Evolutionary conservation across 306 rosid species (phyloP).

Genomic region (Potentilla sterilis): DNA sequence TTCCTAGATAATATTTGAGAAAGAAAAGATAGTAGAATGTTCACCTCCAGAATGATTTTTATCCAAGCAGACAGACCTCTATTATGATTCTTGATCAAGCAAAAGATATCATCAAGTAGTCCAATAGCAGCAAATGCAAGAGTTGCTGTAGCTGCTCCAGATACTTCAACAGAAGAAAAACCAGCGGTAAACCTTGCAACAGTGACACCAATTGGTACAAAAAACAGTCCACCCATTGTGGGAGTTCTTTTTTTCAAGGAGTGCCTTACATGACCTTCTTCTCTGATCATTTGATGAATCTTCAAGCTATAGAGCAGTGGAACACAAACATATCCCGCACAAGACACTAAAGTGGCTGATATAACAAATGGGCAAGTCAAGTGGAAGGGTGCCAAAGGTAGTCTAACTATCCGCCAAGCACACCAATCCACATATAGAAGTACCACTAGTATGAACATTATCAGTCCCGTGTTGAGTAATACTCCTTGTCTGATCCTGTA

Average conservation of each 20-base stretch:
- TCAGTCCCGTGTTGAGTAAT: conserved; percentile 57
- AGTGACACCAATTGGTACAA: conserved; percentile 69
- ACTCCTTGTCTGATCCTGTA: conserved; percentile 71
- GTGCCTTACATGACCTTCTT: conserved; percentile 52
- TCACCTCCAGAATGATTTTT: conserved; percentile 68
- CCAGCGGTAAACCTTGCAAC: conserved; percentile 60
- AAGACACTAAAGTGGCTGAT: conserved; percentile 68
- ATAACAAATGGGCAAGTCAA: conserved; percentile 76
- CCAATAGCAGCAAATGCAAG: conserved; percentile 90
- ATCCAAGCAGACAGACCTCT: conserved; percentile 55
- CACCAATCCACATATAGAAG: conserved; percentile 85
- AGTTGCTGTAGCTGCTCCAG: conserved; percentile 67
- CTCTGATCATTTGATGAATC: conserved; percentile 55
- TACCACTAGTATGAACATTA: conserved; percentile 50
- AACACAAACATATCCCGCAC: conserved; percentile 80
- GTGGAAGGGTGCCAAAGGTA: conserved; percentile 74
- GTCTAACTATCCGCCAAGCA: conserved; percentile 84
- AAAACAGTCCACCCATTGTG: conserved; percentile 89
- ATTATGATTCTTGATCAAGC: conserved; percentile 52
- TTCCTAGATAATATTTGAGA: conserved; percentile 13
- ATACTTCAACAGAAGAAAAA: conserved; percentile 66
- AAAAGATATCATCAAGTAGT: conserved; percentile 62
- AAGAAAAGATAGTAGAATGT: conserved; percentile 9
- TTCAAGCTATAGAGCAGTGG: conserved; percentile 63
- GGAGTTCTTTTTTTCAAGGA: conserved; percentile 57